Percentiles rank a stretch among this genome's conserved stretches.
phyloP scores from a whole-genome alignment of 208 protist species.

The Acanthamoeba sp. region DNA sequence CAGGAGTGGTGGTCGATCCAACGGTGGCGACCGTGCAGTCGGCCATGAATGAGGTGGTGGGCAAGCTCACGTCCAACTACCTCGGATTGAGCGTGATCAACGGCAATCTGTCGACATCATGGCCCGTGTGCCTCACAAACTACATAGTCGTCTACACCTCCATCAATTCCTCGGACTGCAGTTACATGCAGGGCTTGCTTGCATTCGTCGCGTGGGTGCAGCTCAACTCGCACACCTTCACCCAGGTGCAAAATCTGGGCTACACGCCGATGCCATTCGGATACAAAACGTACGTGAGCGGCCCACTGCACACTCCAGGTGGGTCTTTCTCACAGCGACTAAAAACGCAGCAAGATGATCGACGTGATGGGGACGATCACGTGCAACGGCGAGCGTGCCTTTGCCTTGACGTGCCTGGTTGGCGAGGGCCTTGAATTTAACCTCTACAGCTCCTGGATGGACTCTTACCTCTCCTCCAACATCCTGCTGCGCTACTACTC shows the following conservation, averaged over 20 bases:
- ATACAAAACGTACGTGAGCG: constrained; percentile 59
- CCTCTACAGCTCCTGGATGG: constrained; percentile 40
- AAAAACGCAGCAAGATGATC: constrained; percentile 31
- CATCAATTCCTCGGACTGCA: constrained; percentile 24
- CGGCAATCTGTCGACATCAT: constrained; percentile 28
- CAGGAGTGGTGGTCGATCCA: neutral
- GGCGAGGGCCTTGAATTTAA: neutral
- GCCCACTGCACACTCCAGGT: too few relatives aligned
- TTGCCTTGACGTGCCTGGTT: constrained; percentile 11
- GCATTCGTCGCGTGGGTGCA: constrained; percentile 18
- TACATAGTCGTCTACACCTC: neutral
- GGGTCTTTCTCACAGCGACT: too few relatives aligned
- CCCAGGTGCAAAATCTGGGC: neutral
- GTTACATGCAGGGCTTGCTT: neutral
- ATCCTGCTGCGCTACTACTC: neutral
- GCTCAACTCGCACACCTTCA: constrained; percentile 14
- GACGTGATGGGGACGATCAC: constrained; percentile 1
- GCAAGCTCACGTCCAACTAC: constrained; percentile 4
- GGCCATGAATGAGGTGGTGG: constrained; percentile 20
- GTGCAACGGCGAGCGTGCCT: constrained; percentile 6
- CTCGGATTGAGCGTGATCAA: neutral
- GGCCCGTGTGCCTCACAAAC: constrained; percentile 32
- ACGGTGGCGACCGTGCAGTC: neutral
- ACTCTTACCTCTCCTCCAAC: neutral
- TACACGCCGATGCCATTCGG: constrained; percentile 1